These are phyloP conservation scores for Backusella westeae DNA, from an alignment of 192 early-diverging fungal genomes.

Conservation along the genomic window DNA sequence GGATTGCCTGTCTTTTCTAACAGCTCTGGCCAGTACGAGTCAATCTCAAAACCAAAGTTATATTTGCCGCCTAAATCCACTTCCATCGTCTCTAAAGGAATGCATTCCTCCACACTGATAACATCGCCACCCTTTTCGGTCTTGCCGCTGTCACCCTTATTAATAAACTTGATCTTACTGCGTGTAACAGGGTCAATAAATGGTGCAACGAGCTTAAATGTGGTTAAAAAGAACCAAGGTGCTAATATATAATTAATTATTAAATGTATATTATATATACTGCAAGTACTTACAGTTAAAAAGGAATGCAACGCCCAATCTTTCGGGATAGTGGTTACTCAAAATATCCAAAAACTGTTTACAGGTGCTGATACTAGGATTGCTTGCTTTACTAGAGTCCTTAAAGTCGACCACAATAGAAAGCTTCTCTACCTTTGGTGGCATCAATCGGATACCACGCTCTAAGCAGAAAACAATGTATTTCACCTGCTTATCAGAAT, in stretches of 20 bases:
- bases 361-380: slow-evolving; percentile 65
- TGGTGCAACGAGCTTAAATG: slow-evolving; percentile 80
- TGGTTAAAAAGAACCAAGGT: slow-evolving; percentile 82
- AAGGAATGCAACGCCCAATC: slow-evolving; percentile 44
- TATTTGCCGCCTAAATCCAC: slow-evolving; percentile 36
- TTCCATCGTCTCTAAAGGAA: slow-evolving; percentile 21
- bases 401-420: slow-evolving; percentile 80
- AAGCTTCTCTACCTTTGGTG: slow-evolving; percentile 73
- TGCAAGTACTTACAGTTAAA: neutral
- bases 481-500: slow-evolving; percentile 67
- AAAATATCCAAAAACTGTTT: slow-evolving; percentile 79
- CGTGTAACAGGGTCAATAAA: slow-evolving; percentile 92
- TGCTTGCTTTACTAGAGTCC: slow-evolving; percentile 56
- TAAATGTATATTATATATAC: neutral
- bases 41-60: slow-evolving; percentile 67
- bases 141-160: slow-evolving; percentile 32
- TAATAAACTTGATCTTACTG: slow-evolving; percentile 46
- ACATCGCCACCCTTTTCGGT: slow-evolving; percentile 6
- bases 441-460: slow-evolving; percentile 65
- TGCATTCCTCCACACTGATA: slow-evolving; percentile 18
- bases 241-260: slow-evolving; percentile 39
- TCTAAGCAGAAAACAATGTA: slow-evolving; percentile 84
- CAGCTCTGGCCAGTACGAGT: slow-evolving; percentile 64
- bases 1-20: slow-evolving; percentile 32
- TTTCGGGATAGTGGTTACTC: slow-evolving; percentile 87